Conservation (phyloP, 495 filamentous ascomycete genomes). For the Neurospora sp. region DNA sequence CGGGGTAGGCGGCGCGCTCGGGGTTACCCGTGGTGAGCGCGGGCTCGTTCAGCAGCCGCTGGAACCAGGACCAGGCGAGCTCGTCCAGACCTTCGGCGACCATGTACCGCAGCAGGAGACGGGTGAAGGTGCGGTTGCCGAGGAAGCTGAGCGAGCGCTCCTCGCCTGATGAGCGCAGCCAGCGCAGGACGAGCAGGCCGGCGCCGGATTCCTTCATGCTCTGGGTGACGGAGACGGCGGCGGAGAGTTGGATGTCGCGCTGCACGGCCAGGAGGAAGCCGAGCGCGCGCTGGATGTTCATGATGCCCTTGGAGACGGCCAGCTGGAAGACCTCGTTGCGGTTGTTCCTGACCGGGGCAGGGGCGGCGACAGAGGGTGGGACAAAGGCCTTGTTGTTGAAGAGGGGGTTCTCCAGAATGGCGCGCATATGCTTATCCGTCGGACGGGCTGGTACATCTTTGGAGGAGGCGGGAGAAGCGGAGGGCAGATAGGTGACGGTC, state of each 20-base stretch:
- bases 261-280: constrained; percentile 29
- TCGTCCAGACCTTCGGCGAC: constrained; percentile 40
- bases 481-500: constrained; percentile 12
- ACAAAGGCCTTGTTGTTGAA: constrained; percentile 20
- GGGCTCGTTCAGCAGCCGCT: constrained; percentile 14
- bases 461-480: background rate
- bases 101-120: constrained; percentile 34
- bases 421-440: constrained; percentile 48
- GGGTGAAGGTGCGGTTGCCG: constrained; percentile 17
- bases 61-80: constrained; percentile 34
- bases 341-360: background rate
- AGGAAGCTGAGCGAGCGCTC: constrained; percentile 29
- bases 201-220: constrained; percentile 29
- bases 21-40: background rate
- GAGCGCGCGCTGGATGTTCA: constrained; percentile 30
- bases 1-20: constrained; percentile 2
- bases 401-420: constrained; percentile 64
- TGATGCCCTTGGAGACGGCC: constrained; percentile 33
- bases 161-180: constrained; percentile 41
- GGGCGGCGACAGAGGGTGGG: background rate
- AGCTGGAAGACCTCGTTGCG: constrained; percentile 27
- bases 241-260: constrained; percentile 17
- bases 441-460: constrained; percentile 11
- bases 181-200: constrained; percentile 34
- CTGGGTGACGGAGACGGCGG: constrained; percentile 13